Conservation (phyloP, 306 rosid genomes). For the Pterocarpus santalinus region DNA sequence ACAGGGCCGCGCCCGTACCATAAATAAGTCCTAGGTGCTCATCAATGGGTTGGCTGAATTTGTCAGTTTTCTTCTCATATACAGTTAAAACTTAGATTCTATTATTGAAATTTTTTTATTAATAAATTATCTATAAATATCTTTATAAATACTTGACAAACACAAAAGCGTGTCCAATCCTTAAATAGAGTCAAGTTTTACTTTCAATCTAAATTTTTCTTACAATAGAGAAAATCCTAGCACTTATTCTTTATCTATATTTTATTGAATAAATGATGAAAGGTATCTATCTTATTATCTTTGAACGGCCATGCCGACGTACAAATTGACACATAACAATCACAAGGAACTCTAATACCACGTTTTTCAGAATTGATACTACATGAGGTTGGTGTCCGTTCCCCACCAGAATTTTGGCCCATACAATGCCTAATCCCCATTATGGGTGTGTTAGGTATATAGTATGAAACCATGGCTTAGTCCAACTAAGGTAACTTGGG, state of each 20-base stretch:
- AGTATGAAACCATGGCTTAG: neutral
- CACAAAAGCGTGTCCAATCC: neutral
- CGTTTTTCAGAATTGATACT: slow-evolving; percentile 21
- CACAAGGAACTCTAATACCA: slow-evolving; percentile 6
- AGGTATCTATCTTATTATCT: neutral
- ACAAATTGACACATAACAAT: neutral
- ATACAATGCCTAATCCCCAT: neutral
- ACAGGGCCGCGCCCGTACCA: no score
- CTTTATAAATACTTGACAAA: no score
- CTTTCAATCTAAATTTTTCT: neutral
- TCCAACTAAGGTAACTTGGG: no score
- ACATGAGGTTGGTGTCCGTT: neutral
- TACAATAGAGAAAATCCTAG: neutral
- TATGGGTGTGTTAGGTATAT: neutral
- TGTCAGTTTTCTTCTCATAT: no score
- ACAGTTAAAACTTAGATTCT: neutral
- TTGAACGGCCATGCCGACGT: slow-evolving; percentile 28
- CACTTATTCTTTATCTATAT: neutral
- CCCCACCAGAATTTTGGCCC: slow-evolving; percentile 20
- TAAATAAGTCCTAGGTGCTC: no score
- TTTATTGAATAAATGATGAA: neutral
- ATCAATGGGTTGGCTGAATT: no score
- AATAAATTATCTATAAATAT: no score
- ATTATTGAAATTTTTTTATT: no score
- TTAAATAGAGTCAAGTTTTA: no score